phyloP scores from a whole-genome alignment of 495 filamentous ascomycete species.

The Penicillium angulare region DNA sequence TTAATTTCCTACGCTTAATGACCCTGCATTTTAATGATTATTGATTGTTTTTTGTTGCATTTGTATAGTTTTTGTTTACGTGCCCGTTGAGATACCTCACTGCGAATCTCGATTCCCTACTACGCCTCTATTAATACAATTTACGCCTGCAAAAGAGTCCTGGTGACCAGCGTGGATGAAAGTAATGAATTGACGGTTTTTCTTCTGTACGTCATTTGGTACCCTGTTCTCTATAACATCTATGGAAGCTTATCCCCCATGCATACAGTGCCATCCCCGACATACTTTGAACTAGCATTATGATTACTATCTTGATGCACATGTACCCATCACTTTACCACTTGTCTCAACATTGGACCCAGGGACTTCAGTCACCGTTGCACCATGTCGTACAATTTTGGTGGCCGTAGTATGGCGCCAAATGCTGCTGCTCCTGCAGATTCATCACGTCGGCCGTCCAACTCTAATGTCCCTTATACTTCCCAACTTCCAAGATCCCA shows the following conservation, averaged over 20 bases:
- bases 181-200: constrained; percentile 16
- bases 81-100: constrained; percentile 12
- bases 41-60: constrained; percentile 4
- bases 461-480: constrained; percentile 11
- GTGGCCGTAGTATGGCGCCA: constrained; percentile 33
- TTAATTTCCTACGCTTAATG: constrained; percentile 2
- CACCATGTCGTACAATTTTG: constrained; percentile 41
- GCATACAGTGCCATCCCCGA: constrained; percentile 1
- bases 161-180: constrained; percentile 8
- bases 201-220: neutral
- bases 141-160: constrained; percentile 1
- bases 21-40: constrained; percentile 12
- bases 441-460: constrained; percentile 23
- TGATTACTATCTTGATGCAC: constrained; percentile 30
- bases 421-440: constrained; percentile 26
- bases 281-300: constrained; percentile 23
- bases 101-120: constrained; percentile 3
- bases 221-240: neutral
- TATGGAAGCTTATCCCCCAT: constrained; percentile 4
- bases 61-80: constrained; percentile 4
- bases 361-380: constrained; percentile 23
- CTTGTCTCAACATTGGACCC: constrained; percentile 29
- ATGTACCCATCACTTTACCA: constrained; percentile 24
- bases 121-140: constrained; percentile 14
- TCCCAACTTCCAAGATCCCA: constrained; percentile 24